These are phyloP conservation scores for Cicer cuneatum DNA, from an alignment of 306 rosid species.

Conservation along the genomic window DNA sequence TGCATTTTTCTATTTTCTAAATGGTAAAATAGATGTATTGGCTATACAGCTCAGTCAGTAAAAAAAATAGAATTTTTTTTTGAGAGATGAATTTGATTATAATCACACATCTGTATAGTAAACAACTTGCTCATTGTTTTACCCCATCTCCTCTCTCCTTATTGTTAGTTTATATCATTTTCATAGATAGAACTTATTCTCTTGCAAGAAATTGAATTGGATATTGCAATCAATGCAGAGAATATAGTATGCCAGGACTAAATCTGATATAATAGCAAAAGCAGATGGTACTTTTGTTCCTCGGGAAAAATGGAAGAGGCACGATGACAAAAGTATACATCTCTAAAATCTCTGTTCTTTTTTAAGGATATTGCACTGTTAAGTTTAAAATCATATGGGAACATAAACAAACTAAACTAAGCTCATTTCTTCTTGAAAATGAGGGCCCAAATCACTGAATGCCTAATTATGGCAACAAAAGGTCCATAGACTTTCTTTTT, in stretches of 20 bases:
- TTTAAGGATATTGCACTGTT: conserved; percentile 16
- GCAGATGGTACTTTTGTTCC: conserved; percentile 92
- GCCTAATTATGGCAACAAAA: neutral
- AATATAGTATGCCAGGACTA: conserved; percentile 90
- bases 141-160: neutral
- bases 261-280: conserved; percentile 82
- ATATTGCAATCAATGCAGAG: conserved; percentile 55
- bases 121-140: conserved; percentile 29
- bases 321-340: conserved; percentile 74
- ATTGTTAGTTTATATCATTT: conserved; percentile 16
- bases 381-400: neutral
- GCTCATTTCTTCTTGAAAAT: neutral
- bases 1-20: neutral
- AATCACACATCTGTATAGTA: conserved; percentile 3
- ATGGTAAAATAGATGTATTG: neutral
- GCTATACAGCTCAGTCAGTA: neutral
- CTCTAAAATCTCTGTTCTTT: conserved; percentile 4
- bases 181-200: conserved; percentile 5
- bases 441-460: neutral
- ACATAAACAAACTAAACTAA: conserved; percentile 4
- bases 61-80: conserved; percentile 2
- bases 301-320: conserved; percentile 83
- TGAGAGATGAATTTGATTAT: neutral
- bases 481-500: neutral
- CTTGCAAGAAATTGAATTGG: conserved; percentile 39